Evolutionary conservation across 108 stramenopile genomes (phyloP).

Genomic region (Stephanodiscus triporus): DNA sequence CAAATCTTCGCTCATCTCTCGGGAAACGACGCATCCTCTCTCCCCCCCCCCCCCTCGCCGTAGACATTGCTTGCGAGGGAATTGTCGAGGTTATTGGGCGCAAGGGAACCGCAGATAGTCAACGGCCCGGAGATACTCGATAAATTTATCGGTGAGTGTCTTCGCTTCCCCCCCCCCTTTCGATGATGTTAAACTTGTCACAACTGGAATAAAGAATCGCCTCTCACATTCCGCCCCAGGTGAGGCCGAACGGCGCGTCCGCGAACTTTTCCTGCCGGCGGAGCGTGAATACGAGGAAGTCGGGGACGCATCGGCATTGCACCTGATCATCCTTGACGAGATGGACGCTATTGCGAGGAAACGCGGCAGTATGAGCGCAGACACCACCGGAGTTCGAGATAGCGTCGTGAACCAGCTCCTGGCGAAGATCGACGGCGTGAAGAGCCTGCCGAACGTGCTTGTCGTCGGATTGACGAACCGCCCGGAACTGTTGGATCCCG

Average conservation of each 20-base stretch:
- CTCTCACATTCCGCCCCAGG: constrained; percentile 43
- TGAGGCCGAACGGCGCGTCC: constrained; percentile 74
- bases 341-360: constrained; percentile 86
- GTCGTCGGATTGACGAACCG: constrained; percentile 90
- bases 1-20: too few species aligned
- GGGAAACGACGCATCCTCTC: background rate
- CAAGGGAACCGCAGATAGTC: constrained; percentile 96
- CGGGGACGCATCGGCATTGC: constrained; percentile 74
- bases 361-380: constrained; percentile 72
- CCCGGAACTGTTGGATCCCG: constrained; percentile 86
- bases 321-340: constrained; percentile 91
- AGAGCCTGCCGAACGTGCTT: constrained; percentile 71
- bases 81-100: constrained; percentile 86
- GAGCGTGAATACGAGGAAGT: constrained; percentile 66
- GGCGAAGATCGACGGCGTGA: constrained; percentile 81
- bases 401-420: constrained; percentile 90
- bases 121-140: constrained; percentile 79
- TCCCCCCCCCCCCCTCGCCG: constrained; percentile 49
- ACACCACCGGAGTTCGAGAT: constrained; percentile 77
- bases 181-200: too few species aligned
- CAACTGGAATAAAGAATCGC: background rate
- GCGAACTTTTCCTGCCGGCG: constrained; percentile 73
- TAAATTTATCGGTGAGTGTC: constrained; percentile 50
- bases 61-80: constrained; percentile 94
- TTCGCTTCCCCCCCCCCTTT: background rate